Percentiles rank a stretch among this genome's conserved stretches.
Evolutionary conservation across 1,284 basidiomycete genomes (phyloP).

Genomic region (Microbotryomycetes sp.): DNA sequence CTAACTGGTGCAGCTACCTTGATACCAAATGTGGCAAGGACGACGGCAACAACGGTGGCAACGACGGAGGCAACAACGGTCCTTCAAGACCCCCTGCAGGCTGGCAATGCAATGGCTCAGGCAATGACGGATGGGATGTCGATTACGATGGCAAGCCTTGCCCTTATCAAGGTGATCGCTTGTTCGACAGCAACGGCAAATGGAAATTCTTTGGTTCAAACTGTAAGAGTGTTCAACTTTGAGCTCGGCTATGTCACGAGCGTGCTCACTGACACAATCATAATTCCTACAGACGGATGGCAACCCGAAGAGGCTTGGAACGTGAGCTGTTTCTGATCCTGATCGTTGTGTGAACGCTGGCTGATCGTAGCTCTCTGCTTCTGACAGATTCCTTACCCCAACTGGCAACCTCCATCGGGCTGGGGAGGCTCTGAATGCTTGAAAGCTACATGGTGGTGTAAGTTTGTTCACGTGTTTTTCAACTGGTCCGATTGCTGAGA

Average conservation of each 20-base stretch:
- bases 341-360: no score
- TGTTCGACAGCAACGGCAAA: not conserved
- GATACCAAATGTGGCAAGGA: not conserved
- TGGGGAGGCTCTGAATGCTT: not conserved
- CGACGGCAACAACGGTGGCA: not conserved
- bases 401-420: not conserved
- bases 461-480: not conserved
- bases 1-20: not conserved
- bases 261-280: no score
- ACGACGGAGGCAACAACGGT: not conserved
- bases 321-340: no score
- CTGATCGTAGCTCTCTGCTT: no score
- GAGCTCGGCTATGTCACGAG: no score
- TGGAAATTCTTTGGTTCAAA: constrained; percentile 2
- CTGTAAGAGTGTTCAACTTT: no score
- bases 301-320: not conserved
- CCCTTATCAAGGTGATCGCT: not conserved
- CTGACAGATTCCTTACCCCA: not conserved
- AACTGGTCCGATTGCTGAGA: no score
- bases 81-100: no score
- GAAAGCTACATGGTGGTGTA: not conserved
- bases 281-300: not conserved
- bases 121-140: not conserved
- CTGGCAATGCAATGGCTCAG: not conserved
- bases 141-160: not conserved